Conservation (phyloP, 208 protist genomes). For the Acanthamoeba healyi region DNA sequence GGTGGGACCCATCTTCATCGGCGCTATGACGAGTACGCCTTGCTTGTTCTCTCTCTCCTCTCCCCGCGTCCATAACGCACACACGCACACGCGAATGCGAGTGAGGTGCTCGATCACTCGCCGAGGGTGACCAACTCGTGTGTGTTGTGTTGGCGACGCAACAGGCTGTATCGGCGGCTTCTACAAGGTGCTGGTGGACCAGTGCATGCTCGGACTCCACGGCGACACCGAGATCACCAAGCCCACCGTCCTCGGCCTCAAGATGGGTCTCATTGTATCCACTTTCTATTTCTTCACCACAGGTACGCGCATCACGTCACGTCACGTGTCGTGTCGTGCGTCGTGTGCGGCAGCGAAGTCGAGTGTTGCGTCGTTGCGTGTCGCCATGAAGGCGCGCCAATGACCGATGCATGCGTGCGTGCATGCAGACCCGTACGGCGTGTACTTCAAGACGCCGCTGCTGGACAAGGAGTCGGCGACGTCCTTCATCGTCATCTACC, state of each 20-base stretch:
- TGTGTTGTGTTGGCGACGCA: not conserved
- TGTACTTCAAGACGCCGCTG: not conserved
- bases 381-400: too few species aligned
- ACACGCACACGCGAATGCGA: too few species aligned
- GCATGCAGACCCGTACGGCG: not conserved
- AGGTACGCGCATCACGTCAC: not conserved
- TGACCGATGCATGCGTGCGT: not conserved
- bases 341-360: not conserved
- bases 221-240: not conserved
- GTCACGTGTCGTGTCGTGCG: not conserved
- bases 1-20: not conserved
- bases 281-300: not conserved
- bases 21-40: not conserved
- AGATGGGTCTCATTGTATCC: not conserved
- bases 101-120: too few species aligned
- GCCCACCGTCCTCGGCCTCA: not conserved
- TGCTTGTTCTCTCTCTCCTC: not conserved
- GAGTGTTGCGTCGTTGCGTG: not conserved
- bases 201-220: not conserved
- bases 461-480: not conserved
- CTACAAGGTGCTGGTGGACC: not conserved
- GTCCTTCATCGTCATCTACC: not conserved
- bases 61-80: too few species aligned
- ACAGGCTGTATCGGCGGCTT: not conserved
- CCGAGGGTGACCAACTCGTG: not conserved